phyloP scores from a whole-genome alignment of 768 basidiomycete genomes.

The Boletus rubroflammeus region DNA sequence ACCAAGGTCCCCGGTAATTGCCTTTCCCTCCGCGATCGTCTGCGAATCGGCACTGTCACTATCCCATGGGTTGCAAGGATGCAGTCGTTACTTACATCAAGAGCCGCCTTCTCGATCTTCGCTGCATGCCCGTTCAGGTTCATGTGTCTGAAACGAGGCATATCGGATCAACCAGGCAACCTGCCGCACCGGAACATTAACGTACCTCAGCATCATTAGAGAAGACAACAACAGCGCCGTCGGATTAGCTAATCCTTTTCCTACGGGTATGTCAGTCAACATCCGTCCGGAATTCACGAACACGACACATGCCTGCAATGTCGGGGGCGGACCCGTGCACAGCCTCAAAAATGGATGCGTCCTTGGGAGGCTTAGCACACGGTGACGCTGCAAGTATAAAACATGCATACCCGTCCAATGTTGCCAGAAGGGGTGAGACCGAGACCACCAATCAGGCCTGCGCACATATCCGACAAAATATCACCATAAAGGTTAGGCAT shows the following conservation, averaged over 20 bases:
- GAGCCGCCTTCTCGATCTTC: conserved; percentile 89
- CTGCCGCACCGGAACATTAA: conserved; percentile 14
- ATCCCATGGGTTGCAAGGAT: not conserved
- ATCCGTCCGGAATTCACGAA: not conserved
- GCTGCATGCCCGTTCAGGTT: conserved; percentile 75
- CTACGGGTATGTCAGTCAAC: conserved; percentile 34
- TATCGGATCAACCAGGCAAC: conserved; percentile 21
- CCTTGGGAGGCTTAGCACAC: conserved; percentile 43
- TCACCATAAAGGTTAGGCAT: conserved; percentile 99
- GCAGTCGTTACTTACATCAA: conserved; percentile 58
- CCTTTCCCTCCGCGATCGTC: conserved; percentile 97
- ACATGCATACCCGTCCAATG: conserved; percentile 75
- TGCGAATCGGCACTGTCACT: conserved; percentile 30
- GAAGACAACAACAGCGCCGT: conserved; percentile 95
- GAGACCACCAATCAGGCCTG: conserved; percentile 95
- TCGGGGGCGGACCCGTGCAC: conserved; percentile 99
- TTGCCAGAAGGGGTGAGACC: conserved; percentile 97
- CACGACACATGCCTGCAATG: conserved; percentile 69
- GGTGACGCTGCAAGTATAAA: conserved; percentile 1
- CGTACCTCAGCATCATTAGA: conserved; percentile 95
- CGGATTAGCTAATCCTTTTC: conserved; percentile 95
- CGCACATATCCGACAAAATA: conserved; percentile 97
- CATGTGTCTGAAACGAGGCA: conserved; percentile 72
- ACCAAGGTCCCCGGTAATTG: conserved; percentile 93
- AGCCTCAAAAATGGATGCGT: conserved; percentile 99